Evolutionary conservation across 2,329 filamentous ascomycete genomes (phyloP).

Genomic region (Sarocladiaceae sp.): DNA sequence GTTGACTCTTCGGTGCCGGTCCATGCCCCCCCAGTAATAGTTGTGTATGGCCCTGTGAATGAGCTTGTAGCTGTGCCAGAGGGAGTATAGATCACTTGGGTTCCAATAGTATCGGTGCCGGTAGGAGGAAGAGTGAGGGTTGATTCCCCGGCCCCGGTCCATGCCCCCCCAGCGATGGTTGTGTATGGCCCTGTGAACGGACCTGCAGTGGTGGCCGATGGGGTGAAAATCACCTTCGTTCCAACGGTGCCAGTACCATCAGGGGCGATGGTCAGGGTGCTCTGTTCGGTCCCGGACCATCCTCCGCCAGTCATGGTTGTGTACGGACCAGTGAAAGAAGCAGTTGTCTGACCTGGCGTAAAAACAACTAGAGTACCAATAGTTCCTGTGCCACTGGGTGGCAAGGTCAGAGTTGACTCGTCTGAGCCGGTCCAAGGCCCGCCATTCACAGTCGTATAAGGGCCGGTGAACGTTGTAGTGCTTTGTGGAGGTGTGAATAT

Average conservation of each 20-base stretch:
- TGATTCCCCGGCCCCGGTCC: background rate
- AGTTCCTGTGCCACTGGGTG: background rate
- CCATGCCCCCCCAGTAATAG: background rate
- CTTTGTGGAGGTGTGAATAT: background rate
- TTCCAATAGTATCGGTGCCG: background rate
- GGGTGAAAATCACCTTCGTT: background rate
- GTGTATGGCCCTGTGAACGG: background rate
- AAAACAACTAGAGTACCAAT: background rate
- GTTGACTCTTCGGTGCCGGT: background rate
- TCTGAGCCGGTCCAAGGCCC: background rate
- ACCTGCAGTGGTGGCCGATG: background rate
- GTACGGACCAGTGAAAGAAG: background rate
- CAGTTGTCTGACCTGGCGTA: background rate
- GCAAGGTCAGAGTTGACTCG: background rate
- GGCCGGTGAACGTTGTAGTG: background rate
- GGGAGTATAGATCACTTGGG: background rate
- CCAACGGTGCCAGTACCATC: background rate
- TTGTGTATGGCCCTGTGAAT: background rate
- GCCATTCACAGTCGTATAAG: background rate
- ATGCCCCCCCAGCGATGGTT: background rate
- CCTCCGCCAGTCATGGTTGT: background rate
- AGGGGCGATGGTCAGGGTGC: background rate
- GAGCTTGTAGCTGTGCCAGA: background rate
- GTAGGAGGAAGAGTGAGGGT: background rate
- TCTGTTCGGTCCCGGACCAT: background rate